Evolutionary conservation across 192 early-diverging fungal species (phyloP), one percentile per base, ranked within the genome.

Genomic region (Jimgerdemannia flammicorona): DNA sequence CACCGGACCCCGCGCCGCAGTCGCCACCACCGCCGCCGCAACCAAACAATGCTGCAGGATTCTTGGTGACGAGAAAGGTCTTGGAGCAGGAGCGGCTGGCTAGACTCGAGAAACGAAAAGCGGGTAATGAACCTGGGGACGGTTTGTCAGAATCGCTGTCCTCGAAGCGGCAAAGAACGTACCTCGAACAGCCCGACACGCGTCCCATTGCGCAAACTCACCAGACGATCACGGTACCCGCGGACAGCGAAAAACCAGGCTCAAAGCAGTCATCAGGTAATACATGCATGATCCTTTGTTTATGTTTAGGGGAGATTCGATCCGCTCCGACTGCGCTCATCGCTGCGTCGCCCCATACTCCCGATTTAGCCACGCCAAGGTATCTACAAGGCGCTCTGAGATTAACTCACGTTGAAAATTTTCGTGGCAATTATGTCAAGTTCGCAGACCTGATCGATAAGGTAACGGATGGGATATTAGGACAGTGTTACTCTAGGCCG

Each of bases 391-490:
- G 81, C 11, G 42, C 65, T 3, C 68, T 83, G n/a, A 83, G 79
- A 63, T 67, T 83, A 4, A 83, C 81, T 3, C 64, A 83, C 68
- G 63, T 83, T 39, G 19, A 66, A 3, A 75, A 75, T 1, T 79
- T 77, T 65, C 39, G 67, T 18, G 81, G 81, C 39, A 68, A 75
- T 14, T 83, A 72, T 65, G 78, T 85, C 4, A 69, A 70, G n/a
- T 71, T 85, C 66, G 65, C 78, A 42, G 83, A 86, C 20, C 71
- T 88, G 44, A 71, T 88, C 11, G 75, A 80, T 44, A 81, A 79
- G 68, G 81, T 73, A 75, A 41, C 63, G 39, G 54, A 41, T 17
- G 7, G 41, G 10, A 44, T 10, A 17, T 4, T 66, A 63, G 44
- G 42, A 3, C 9, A 70, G 3, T 67, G 71, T 9, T 70, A 19